phyloP scores from a whole-genome alignment of 129 eudicot genomes.

The Pulicaria dysenterica region DNA sequence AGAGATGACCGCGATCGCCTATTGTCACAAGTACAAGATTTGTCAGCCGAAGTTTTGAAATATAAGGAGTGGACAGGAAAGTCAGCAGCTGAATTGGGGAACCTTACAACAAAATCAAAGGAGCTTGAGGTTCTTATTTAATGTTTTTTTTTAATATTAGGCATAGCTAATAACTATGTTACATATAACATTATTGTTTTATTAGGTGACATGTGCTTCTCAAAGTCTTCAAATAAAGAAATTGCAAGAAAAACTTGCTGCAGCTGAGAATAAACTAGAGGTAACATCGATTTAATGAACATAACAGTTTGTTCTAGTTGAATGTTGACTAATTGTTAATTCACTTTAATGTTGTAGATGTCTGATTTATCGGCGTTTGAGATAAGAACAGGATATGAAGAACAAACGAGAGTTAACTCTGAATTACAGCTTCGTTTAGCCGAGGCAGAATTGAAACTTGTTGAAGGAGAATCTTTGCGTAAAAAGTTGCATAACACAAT shows the following conservation, averaged over 20 bases:
- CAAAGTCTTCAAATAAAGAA: constrained; percentile 58
- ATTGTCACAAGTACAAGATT: constrained; percentile 45
- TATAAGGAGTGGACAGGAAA: constrained; percentile 61
- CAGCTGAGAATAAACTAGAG: constrained; percentile 77
- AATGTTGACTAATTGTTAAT: constrained; percentile 5
- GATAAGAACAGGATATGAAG: constrained; percentile 76
- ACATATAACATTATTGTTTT: constrained; percentile 11
- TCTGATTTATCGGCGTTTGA: constrained; percentile 73
- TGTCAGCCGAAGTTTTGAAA: constrained; percentile 55
- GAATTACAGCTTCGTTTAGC: constrained; percentile 73
- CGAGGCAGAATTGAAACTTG: constrained; percentile 73
- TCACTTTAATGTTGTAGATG: constrained; percentile 43
- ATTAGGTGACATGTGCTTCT: constrained; percentile 64
- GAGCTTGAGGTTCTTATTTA: constrained; percentile 71
- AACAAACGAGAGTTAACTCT: constrained; percentile 51
- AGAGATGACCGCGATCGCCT: constrained; percentile 85
- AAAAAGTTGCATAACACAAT: constrained; percentile 94
- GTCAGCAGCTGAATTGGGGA: constrained; percentile 64
- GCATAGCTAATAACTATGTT: constrained; percentile 2
- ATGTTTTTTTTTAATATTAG: neutral
- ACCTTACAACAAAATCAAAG: constrained; percentile 47
- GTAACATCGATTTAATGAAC: constrained; percentile 36
- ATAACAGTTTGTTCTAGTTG: neutral
- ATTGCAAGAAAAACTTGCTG: constrained; percentile 68
- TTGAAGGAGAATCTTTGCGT: constrained; percentile 87